Evolutionary conservation across 768 basidiomycete species (phyloP).

Genomic region (Podaxis mareebaensis): DNA sequence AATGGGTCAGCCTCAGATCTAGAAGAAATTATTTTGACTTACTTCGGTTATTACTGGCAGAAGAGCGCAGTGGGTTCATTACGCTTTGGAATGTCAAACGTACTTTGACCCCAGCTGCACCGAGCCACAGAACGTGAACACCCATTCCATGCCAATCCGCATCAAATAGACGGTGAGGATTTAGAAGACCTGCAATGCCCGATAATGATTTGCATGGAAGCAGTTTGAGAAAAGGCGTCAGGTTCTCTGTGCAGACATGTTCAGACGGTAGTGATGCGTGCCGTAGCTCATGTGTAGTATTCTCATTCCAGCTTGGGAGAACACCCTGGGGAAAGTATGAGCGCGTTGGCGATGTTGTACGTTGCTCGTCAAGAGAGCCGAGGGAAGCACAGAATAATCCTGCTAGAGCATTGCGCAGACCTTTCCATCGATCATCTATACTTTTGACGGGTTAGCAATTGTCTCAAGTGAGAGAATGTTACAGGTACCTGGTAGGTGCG

Average conservation of each 20-base stretch:
- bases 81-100: slow-evolving; percentile 74
- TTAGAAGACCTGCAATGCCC: slow-evolving; percentile 80
- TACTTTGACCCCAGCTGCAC: slow-evolving; percentile 60
- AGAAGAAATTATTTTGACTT: slow-evolving; percentile 4
- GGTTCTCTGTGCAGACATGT: slow-evolving; percentile 94
- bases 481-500: slow-evolving; percentile 46
- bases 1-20: slow-evolving; percentile 4
- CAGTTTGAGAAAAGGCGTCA: slow-evolving; percentile 94
- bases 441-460: slow-evolving; percentile 35
- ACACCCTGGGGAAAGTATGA: slow-evolving; percentile 65
- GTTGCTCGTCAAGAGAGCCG: slow-evolving; percentile 71
- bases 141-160: slow-evolving; percentile 92
- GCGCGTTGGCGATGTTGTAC: slow-evolving; percentile 65
- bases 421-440: slow-evolving; percentile 77
- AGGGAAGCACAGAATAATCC: slow-evolving; percentile 96
- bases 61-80: slow-evolving; percentile 69
- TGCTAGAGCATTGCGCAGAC: slow-evolving; percentile 84
- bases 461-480: background rate
- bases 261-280: slow-evolving; percentile 82
- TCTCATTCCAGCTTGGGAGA: slow-evolving; percentile 44
- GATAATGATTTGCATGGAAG: slow-evolving; percentile 90
- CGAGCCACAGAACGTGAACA: slow-evolving; percentile 70
- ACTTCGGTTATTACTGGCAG: slow-evolving; percentile 58
- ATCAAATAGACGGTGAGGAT: slow-evolving; percentile 85
- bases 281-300: slow-evolving; percentile 53